Base-by-base conservation (phyloP, 2,329 filamentous ascomycete genomes). In the Neospermospora avenae region DNA sequence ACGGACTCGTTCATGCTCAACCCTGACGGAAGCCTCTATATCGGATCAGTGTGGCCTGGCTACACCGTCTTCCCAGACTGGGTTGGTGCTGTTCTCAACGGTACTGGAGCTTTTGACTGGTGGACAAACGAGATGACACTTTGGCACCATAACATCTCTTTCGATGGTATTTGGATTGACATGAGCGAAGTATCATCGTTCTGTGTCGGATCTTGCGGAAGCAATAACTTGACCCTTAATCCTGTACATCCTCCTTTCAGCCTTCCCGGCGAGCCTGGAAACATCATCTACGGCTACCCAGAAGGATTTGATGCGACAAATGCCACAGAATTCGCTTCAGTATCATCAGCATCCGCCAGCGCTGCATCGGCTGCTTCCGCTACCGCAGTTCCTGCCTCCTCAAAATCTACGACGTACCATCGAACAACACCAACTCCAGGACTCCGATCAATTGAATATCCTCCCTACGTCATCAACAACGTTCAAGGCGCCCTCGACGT, bases 381-480 rank as follows among this genome's bases (percentile, higher is more conserved):
- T 53, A 75, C 70, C 51, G 52, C 69, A 1, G 61, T 74, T 1
- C 61, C 67, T 10, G 51, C 72, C 4, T 63, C 73, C 1, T 45
- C 70, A 0, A 60, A 72, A 4, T 67, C 74, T 0, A 71, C 75
- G 0, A 74, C 77, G 0, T 87, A 85, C 67, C 71, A 85, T 52
- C 79, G 81, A 3, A 85, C 82, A 0, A 85, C 78, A 0, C 84
- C 86, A 1, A 88, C 84, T 0, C 78, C 83, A 0, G 87, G 86
- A 1, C 77, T 78, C 13, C 82, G 90, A 20, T 81, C 92, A 67
- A 75, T 93, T 59, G 84, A 91, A 68, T 80, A 86, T 67, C 90
- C 90, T 22, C 88, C 90, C 2, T 95, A 93, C 68, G 83, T 85
- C 5, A 87, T 93, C 70, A 86, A 92, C 72, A 84, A 93, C 71